These are phyloP conservation scores for Usnea hakonensis DNA, from an alignment of 495 filamentous ascomycete species.

Conservation along the genomic window DNA sequence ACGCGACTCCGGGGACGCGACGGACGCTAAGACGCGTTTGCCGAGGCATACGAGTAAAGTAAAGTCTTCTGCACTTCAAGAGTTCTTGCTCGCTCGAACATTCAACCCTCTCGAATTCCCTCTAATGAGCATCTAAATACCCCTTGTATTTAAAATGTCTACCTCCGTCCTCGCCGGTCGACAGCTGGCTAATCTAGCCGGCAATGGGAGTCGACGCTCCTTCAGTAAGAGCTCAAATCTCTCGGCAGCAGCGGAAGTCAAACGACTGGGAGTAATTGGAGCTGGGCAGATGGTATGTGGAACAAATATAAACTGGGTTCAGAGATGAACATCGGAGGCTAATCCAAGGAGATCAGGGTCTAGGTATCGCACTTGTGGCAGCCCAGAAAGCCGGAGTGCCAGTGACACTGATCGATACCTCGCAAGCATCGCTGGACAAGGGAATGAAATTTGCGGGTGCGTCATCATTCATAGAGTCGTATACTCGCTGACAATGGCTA, in stretches of 20 bases:
- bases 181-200: constrained; percentile 7
- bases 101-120: too few species aligned
- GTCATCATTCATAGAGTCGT: neutral
- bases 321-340: neutral
- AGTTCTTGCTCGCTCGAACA: neutral
- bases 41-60: constrained; percentile 13
- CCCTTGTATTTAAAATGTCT: constrained; percentile 7
- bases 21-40: constrained; percentile 12
- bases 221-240: constrained; percentile 39
- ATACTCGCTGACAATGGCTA: constrained; percentile 5
- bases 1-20: constrained; percentile 5
- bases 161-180: constrained; percentile 5
- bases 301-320: constrained; percentile 16
- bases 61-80: neutral
- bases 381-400: constrained; percentile 76
- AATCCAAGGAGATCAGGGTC: constrained; percentile 50
- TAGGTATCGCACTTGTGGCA: constrained; percentile 94
- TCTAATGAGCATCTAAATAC: neutral
- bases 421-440: constrained; percentile 81
- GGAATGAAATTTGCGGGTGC: constrained; percentile 82
- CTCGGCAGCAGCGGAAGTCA: constrained; percentile 62
- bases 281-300: constrained; percentile 86
- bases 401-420: constrained; percentile 80
- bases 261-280: constrained; percentile 84
- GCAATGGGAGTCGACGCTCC: constrained; percentile 23